Evolutionary conservation across 1,284 basidiomycete species (phyloP), one percentile per base, ranked within the genome.

Genomic region (Ustilago cynodontis): DNA sequence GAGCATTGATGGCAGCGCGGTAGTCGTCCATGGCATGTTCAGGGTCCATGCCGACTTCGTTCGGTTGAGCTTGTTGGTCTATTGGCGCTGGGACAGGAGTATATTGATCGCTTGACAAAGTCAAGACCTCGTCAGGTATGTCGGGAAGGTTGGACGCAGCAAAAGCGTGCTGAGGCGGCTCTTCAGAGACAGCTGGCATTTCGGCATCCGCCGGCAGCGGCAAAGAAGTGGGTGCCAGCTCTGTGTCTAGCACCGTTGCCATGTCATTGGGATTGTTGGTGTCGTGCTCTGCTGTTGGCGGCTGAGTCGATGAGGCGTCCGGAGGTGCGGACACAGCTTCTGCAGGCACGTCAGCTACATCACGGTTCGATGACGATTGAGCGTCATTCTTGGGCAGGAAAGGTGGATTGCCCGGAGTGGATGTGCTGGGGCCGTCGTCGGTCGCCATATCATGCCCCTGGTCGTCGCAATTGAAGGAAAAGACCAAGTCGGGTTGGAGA

Each of bases 71-170:
- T 28, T 26, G 49, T 22, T 59, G 64, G 20, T 63, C 59, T 56
- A 72, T 49, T 53, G 68, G 52, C n/a, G 61, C 47, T 52, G 54
- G 47, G 7, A 55, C 55, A n/a, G 26, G 35, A 20, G 56, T 18
- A 13, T 63, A 67, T 13, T 63, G 70, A n/a, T 52, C 60, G 2
- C 50, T 10, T 35, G 59, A 51, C 53, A 72, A 33, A 2, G 70
- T 29, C 41, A 72, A 65, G 6, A 65, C 65, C n/a, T 73, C 71
- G 28, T 73, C 71, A 18, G 71, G 71, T n/a, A 73, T 73, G 50
- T 73, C 71, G 43, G 71, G 62, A 29, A 73, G 65, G 16, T 55
- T 55, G 31, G 71, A 45, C n/a, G 62, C 28, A 18, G 55, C 35
- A 50, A 73, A 66, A 2, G 60, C 14, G 26, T 72, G 65, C n/a